phyloP scores from a whole-genome alignment of 2,329 filamentous ascomycete species.

The Colletotrichum melonis region DNA sequence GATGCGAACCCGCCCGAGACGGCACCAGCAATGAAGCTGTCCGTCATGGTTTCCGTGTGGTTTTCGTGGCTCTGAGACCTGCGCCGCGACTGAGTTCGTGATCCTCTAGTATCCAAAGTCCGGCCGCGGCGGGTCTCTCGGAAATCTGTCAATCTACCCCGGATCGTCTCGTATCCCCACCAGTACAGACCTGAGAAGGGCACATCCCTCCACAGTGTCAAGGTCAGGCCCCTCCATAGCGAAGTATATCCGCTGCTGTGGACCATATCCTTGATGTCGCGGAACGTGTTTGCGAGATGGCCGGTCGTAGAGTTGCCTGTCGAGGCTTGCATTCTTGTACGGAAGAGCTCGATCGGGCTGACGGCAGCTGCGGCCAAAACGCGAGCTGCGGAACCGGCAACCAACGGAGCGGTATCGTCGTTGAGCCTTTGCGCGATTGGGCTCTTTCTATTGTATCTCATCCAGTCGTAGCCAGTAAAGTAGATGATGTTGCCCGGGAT shows the following conservation, averaged over 20 bases:
- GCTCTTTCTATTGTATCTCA: constrained; percentile 79
- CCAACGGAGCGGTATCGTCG: constrained; percentile 81
- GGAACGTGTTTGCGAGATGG: constrained; percentile 83
- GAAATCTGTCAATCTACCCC: constrained; percentile 76
- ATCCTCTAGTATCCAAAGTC: constrained; percentile 49
- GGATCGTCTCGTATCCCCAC: constrained; percentile 94
- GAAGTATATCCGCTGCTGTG: constrained; percentile 79
- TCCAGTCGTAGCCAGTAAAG: constrained; percentile 97
- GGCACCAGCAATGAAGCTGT: constrained; percentile 90
- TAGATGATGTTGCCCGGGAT: constrained; percentile 98
- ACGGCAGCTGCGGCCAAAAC: constrained; percentile 85
- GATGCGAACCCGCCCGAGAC: constrained; percentile 86
- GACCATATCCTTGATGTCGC: constrained; percentile 84
- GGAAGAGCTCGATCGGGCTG: constrained; percentile 92
- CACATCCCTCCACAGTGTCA: constrained; percentile 96
- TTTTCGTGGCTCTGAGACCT: constrained; percentile 75
- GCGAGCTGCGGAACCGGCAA: constrained; percentile 83
- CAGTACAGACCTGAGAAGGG: constrained; percentile 98
- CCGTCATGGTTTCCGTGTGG: constrained; percentile 81
- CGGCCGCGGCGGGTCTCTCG: constrained; percentile 66
- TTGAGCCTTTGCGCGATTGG: constrained; percentile 73
- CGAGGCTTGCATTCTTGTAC: constrained; percentile 90
- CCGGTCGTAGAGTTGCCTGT: constrained; percentile 67
- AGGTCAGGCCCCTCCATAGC: constrained; percentile 88
- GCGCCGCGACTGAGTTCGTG: constrained; percentile 56